Conservation (phyloP, 148 eudicot species). For the Rhododendron henanense region DNA sequence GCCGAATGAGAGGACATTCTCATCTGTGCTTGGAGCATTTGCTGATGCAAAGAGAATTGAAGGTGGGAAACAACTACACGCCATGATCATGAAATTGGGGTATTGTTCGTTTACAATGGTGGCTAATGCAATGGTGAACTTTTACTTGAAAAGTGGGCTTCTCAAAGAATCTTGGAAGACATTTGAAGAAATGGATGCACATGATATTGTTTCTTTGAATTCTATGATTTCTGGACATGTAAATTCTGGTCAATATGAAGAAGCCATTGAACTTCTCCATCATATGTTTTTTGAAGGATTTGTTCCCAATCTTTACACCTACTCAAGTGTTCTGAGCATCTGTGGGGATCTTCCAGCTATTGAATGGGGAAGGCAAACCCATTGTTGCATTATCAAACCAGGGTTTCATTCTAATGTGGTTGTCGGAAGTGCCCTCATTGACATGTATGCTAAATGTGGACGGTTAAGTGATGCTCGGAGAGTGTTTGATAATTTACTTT, state of each 20-base stretch:
- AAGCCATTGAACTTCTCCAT: conserved; percentile 23
- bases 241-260: conserved; percentile 10
- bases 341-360: conserved; percentile 40
- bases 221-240: conserved; percentile 33
- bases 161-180: conserved; percentile 23
- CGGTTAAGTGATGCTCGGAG: conserved; percentile 24
- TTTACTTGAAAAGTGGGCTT: conserved; percentile 25
- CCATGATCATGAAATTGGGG: conserved; percentile 28
- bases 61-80: conserved; percentile 34
- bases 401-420: conserved; percentile 36
- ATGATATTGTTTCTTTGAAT: conserved; percentile 37
- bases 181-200: conserved; percentile 27
- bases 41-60: conserved; percentile 13
- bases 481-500: conserved; percentile 29
- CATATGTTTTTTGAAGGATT: conserved; percentile 27
- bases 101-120: conserved; percentile 25
- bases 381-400: conserved; percentile 33
- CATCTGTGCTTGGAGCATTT: conserved; percentile 39
- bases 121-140: conserved; percentile 34
- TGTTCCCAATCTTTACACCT: conserved; percentile 29
- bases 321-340: conserved; percentile 34
- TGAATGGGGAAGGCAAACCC: conserved; percentile 49
- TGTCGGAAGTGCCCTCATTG: conserved; percentile 40
- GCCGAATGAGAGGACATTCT: conserved; percentile 37
- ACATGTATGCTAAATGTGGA: conserved; percentile 51